Evolutionary conservation across 2,329 filamentous ascomycete genomes (phyloP).

Genomic region (Beauveria pseudobassiana): DNA sequence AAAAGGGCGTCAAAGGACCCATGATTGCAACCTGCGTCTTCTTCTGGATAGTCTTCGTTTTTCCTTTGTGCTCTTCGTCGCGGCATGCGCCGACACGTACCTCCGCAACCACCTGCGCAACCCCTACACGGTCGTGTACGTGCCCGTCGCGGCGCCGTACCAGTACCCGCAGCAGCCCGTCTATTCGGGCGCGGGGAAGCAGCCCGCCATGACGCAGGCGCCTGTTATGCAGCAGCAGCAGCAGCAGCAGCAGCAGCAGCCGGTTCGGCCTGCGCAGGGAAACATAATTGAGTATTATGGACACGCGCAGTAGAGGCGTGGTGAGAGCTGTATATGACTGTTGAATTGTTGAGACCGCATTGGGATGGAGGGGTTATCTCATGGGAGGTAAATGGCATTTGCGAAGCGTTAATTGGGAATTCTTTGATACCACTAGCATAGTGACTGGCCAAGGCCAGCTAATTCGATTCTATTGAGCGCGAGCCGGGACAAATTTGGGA

Average conservation of each 20-base stretch:
- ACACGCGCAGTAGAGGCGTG: background rate
- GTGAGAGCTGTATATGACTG: background rate
- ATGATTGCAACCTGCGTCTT: constrained; percentile 5
- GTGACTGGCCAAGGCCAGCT: background rate
- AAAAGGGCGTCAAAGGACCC: background rate
- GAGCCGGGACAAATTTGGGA: background rate
- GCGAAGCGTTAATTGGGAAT: background rate
- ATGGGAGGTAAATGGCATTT: background rate
- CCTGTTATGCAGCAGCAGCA: background rate
- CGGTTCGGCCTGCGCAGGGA: background rate
- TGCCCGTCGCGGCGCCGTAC: background rate
- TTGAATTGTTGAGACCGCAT: background rate
- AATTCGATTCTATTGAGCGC: no score
- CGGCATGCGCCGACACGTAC: constrained; percentile 9
- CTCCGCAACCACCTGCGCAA: constrained; percentile 11
- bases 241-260: background rate
- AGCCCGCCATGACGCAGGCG: background rate
- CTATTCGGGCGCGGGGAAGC: background rate
- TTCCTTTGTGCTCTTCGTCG: constrained; percentile 3
- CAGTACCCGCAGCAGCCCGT: background rate
- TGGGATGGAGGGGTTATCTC: no score
- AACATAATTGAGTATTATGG: constrained; percentile 5
- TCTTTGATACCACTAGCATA: background rate
- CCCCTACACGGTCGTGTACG: constrained; percentile 2
- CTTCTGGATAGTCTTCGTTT: constrained; percentile 3